A percentile compares a stretch with the other conserved stretches of the same genome.
Conservation (phyloP, 1,139 yeast genomes). For the Lodderomyces oxycetoniae region DNA sequence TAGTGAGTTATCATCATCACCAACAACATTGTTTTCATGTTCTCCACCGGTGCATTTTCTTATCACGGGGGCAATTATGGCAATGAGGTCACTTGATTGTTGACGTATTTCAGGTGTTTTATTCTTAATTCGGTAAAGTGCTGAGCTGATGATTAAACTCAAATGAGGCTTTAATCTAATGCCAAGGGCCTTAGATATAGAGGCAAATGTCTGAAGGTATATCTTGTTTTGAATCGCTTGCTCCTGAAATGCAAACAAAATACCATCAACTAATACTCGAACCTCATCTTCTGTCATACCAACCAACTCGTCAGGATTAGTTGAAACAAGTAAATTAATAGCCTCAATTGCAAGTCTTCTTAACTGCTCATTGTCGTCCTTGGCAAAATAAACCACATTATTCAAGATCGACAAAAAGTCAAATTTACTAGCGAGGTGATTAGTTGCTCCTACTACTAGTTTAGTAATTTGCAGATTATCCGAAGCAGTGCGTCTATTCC, state of each 20-base stretch:
- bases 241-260: slow-evolving; percentile 79
- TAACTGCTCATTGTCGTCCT: slow-evolving; percentile 79
- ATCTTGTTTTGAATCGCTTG: slow-evolving; percentile 54
- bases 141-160: slow-evolving; percentile 67
- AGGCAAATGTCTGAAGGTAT: slow-evolving; percentile 61
- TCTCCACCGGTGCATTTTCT: slow-evolving; percentile 41
- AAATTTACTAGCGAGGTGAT: slow-evolving; percentile 58
- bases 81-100: slow-evolving; percentile 79
- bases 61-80: slow-evolving; percentile 63
- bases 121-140: slow-evolving; percentile 71
- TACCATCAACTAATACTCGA: slow-evolving; percentile 70
- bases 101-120: slow-evolving; percentile 71
- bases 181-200: slow-evolving; percentile 66
- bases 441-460: slow-evolving; percentile 71
- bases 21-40: slow-evolving; percentile 5
- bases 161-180: slow-evolving; percentile 67
- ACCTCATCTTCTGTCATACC: slow-evolving; percentile 47
- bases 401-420: slow-evolving; percentile 64
- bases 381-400: slow-evolving; percentile 52
- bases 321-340: slow-evolving; percentile 31
- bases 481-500: slow-evolving; percentile 70
- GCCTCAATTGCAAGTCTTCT: slow-evolving; percentile 79
- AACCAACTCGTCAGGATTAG: slow-evolving; percentile 29
- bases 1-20: slow-evolving; percentile 46
- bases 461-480: slow-evolving; percentile 45